Evolutionary conservation across 1,139 yeast species (phyloP).

Genomic region (Hyphopichia khmerensis): DNA sequence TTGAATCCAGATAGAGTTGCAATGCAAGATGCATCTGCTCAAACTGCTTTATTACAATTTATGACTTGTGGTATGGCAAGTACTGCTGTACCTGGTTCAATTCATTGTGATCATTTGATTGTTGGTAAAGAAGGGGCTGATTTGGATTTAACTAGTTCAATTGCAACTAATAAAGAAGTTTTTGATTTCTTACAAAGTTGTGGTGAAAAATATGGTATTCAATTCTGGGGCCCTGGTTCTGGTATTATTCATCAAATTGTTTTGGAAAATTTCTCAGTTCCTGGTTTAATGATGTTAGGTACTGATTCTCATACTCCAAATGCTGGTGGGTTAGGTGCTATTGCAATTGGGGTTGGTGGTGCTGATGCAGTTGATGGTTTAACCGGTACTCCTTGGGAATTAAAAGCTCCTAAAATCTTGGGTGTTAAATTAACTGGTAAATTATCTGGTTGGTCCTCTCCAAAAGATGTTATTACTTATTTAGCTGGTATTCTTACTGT

Average conservation of each 20-base stretch:
- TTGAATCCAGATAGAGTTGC: constrained; percentile 97
- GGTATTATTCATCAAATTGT: constrained; percentile 98
- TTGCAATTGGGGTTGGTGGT: constrained; percentile 98
- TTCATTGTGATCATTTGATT: constrained; percentile 96
- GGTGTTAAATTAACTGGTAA: constrained; percentile 91
- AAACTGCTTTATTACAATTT: constrained; percentile 93
- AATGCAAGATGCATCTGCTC: constrained; percentile 99
- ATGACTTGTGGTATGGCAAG: constrained; percentile 90
- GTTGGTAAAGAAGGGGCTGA: constrained; percentile 94
- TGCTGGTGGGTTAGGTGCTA: constrained; percentile 96
- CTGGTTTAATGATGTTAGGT: constrained; percentile 94
- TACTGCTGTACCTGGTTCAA: constrained; percentile 90
- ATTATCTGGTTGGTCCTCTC: constrained; percentile 89
- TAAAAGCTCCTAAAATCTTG: constrained; percentile 89
- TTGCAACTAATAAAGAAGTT: constrained; percentile 86
- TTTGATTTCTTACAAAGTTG: constrained; percentile 89
- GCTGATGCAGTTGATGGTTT: constrained; percentile 98
- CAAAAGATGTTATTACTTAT: constrained; percentile 90
- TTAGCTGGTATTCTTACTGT: constrained; percentile 90
- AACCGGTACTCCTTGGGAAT: constrained; percentile 98
- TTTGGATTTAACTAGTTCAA: constrained; percentile 68
- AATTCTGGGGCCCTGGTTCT: constrained; percentile 99
- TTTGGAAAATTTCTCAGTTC: constrained; percentile 89
- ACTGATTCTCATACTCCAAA: constrained; percentile 98
- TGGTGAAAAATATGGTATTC: constrained; percentile 90